These are phyloP conservation scores for Hypoxylon rickii DNA, from an alignment of 495 filamentous ascomycete genomes.

Conservation along the genomic window DNA sequence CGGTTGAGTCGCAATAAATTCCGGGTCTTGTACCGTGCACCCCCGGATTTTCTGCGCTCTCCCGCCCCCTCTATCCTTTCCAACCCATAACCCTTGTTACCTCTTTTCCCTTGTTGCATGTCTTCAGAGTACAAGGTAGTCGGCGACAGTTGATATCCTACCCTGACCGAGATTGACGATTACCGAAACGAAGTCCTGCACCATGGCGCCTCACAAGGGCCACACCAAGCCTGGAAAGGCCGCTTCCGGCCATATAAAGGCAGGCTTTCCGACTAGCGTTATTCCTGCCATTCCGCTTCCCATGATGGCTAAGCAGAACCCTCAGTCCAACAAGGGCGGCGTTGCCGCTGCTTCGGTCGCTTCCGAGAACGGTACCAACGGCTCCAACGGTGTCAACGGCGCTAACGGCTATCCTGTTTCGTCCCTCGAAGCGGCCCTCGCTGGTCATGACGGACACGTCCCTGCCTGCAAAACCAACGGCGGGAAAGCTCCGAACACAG, in stretches of 20 bases:
- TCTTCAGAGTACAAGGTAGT: background rate
- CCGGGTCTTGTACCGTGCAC: conserved; percentile 23
- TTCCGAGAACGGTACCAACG: conserved; percentile 34
- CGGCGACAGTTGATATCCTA: conserved; percentile 4
- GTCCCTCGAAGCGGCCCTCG: conserved; percentile 40
- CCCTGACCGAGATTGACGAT: conserved; percentile 1
- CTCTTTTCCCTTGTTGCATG: background rate
- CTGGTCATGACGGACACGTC: conserved; percentile 17
- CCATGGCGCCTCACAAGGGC: conserved; percentile 34
- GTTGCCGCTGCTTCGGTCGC: too few species aligned
- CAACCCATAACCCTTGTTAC: conserved; percentile 6
- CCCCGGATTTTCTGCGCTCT: conserved; percentile 21
- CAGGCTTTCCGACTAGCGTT: conserved; percentile 35
- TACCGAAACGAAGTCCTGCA: conserved; percentile 1
- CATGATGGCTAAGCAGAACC: conserved; percentile 40
- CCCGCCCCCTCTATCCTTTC: conserved; percentile 19
- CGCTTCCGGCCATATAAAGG: conserved; percentile 29
- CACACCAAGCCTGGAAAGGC: conserved; percentile 32
- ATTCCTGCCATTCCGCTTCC: conserved; percentile 47
- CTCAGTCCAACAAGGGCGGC: conserved; percentile 15
- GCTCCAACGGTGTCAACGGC: background rate
- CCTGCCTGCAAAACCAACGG: conserved; percentile 11
- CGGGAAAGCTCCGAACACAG: conserved; percentile 17
- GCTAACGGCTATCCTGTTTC: conserved; percentile 21
- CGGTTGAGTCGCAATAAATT: conserved; percentile 35